These are phyloP conservation scores for Leishmania gerbilli DNA, from an alignment of 208 protist species.

Conservation along the genomic window DNA sequence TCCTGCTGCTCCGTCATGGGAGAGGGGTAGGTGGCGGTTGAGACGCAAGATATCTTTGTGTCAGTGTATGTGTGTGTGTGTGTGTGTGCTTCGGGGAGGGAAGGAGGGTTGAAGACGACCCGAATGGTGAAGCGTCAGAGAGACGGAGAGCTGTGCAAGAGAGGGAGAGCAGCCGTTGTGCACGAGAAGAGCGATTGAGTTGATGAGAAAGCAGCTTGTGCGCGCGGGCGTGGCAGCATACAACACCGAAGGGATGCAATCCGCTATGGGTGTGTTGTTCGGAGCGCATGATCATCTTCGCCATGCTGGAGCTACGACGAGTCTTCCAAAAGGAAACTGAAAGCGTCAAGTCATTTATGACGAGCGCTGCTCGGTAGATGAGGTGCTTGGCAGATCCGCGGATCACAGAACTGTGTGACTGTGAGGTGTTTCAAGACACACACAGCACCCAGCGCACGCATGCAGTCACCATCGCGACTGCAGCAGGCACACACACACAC, in stretches of 20 bases:
- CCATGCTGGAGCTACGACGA: neutral
- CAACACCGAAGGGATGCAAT: neutral
- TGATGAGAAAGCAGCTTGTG: neutral
- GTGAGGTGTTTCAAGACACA: neutral
- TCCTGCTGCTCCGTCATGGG: conserved; percentile 2
- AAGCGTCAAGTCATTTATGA: neutral
- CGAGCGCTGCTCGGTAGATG: neutral
- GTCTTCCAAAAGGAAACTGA: neutral
- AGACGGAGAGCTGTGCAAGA: neutral
- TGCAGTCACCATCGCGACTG: neutral
- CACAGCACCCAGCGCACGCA: neutral
- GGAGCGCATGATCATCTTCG: too few species aligned
- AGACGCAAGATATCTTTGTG: neutral
- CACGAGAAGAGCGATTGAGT: neutral
- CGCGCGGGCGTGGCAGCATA: too few species aligned
- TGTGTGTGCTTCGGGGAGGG: neutral
- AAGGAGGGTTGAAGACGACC: neutral
- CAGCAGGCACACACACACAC: neutral
- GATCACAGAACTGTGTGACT: neutral
- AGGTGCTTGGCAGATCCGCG: neutral
- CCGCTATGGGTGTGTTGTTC: neutral
- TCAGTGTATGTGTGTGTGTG: neutral
- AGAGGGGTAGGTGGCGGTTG: neutral
- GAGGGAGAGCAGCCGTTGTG: neutral
- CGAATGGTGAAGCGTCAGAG: too few species aligned